phyloP scores from a whole-genome alignment of 768 basidiomycete species.

The Tricholoma bakamatsutake region DNA sequence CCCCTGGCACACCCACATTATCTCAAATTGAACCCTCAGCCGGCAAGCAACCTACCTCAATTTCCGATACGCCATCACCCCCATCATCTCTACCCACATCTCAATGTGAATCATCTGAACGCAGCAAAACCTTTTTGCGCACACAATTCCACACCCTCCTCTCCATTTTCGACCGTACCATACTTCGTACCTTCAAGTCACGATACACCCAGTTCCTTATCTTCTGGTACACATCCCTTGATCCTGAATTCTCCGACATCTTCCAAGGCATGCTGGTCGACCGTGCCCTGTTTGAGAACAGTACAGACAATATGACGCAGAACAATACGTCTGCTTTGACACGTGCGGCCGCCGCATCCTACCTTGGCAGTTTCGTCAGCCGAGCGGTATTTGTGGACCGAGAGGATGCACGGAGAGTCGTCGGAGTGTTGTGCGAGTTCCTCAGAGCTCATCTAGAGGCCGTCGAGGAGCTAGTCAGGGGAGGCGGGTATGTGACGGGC shows the following conservation, averaged over 20 bases:
- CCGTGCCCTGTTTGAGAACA: slow-evolving; percentile 60
- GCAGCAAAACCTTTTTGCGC: slow-evolving; percentile 33
- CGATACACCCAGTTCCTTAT: slow-evolving; percentile 96
- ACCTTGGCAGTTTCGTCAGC: slow-evolving; percentile 88
- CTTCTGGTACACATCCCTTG: slow-evolving; percentile 92
- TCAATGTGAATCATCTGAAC: slow-evolving; percentile 12
- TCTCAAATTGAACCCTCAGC: slow-evolving; percentile 2
- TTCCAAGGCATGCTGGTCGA: slow-evolving; percentile 95
- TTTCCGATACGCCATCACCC: slow-evolving; percentile 17
- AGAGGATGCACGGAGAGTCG: slow-evolving; percentile 64
- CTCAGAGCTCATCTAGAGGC: slow-evolving; percentile 71
- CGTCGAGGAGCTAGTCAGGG: slow-evolving; percentile 46
- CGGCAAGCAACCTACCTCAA: slow-evolving; percentile 2
- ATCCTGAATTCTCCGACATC: slow-evolving; percentile 82
- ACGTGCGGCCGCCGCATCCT: slow-evolving; percentile 88
- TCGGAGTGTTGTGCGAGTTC: slow-evolving; percentile 83
- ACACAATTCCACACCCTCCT: slow-evolving; percentile 83
- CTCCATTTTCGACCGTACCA: slow-evolving; percentile 88
- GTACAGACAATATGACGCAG: slow-evolving; percentile 16
- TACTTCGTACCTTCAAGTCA: slow-evolving; percentile 94
- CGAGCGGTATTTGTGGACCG: slow-evolving; percentile 83
- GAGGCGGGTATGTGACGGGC: slow-evolving; percentile 25
- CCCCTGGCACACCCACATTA: slow-evolving; percentile 20
- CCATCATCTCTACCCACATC: slow-evolving; percentile 17
- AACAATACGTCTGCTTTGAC: slow-evolving; percentile 60